Percentiles rank a stretch among this genome's conserved stretches.
phyloP scores from a whole-genome alignment of 2,329 filamentous ascomycete species.

The Apiospora koreana region DNA sequence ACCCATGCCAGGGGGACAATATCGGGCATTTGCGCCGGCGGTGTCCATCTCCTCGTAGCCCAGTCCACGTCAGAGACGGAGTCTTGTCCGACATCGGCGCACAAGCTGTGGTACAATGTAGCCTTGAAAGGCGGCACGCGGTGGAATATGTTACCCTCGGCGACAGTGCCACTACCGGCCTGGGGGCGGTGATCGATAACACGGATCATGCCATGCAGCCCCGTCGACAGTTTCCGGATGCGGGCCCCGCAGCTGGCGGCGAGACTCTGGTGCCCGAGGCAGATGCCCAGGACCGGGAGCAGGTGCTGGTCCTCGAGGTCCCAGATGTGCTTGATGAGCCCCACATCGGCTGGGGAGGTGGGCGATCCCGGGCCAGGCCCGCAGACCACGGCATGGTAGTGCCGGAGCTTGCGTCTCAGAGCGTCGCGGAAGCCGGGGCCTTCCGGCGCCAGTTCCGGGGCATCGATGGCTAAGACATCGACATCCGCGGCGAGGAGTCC shows the following conservation, averaged over 20 bases:
- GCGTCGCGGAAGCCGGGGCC: slow-evolving; percentile 42
- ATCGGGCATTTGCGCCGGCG: slow-evolving; percentile 37
- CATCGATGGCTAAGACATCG: slow-evolving; percentile 71
- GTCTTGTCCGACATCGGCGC: slow-evolving; percentile 55
- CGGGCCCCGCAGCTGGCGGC: slow-evolving; percentile 66
- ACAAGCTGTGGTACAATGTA: slow-evolving; percentile 75
- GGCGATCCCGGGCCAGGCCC: slow-evolving; percentile 90
- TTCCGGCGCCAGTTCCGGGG: slow-evolving; percentile 47
- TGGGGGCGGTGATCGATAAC: slow-evolving; percentile 56
- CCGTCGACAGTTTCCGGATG: slow-evolving; percentile 65
- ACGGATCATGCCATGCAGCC: slow-evolving; percentile 81
- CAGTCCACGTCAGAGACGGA: slow-evolving; percentile 36
- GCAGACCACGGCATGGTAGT: slow-evolving; percentile 83
- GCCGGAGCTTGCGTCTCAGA: slow-evolving; percentile 51
- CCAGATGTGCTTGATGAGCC: slow-evolving; percentile 80
- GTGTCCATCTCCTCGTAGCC: slow-evolving; percentile 41
- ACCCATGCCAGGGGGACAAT: slow-evolving; percentile 66
- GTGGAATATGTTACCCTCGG: slow-evolving; percentile 63
- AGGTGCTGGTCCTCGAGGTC: slow-evolving; percentile 55
- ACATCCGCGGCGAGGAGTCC: slow-evolving; percentile 69
- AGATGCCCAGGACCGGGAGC: slow-evolving; percentile 83
- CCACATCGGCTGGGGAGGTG: slow-evolving; percentile 71
- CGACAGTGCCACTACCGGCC: slow-evolving; percentile 16
- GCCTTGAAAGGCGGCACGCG: slow-evolving; percentile 62
- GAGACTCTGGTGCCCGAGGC: slow-evolving; percentile 85